phyloP scores from a whole-genome alignment of 2,329 filamentous ascomycete genomes.

The Chaetomium sp. region DNA sequence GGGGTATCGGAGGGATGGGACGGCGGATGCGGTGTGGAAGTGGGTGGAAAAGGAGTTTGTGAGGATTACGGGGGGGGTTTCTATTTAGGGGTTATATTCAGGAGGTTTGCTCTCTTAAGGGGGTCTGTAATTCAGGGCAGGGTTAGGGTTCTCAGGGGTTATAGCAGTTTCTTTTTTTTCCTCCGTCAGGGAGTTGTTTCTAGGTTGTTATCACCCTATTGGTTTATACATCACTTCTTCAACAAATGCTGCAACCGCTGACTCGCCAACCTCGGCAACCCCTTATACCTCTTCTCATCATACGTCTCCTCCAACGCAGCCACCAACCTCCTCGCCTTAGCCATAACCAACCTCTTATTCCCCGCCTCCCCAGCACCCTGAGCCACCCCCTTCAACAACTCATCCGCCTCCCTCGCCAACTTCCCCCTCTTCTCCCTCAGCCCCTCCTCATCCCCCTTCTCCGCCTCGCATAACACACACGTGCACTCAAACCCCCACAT shows the following conservation, averaged over 20 bases:
- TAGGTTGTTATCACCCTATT: too few relatives aligned
- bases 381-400: background rate
- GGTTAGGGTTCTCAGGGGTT: too few relatives aligned
- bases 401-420: background rate
- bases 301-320: constrained; percentile 7
- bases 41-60: constrained; percentile 4
- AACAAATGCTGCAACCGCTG: constrained; percentile 1
- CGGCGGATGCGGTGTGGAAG: constrained; percentile 5
- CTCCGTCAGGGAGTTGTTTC: too few relatives aligned
- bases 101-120: too few relatives aligned
- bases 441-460: background rate
- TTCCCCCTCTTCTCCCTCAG: background rate
- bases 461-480: constrained; percentile 3
- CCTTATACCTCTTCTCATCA: constrained; percentile 5
- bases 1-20: background rate
- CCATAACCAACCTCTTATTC: background rate
- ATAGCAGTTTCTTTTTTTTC: too few relatives aligned
- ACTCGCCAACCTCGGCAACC: constrained; percentile 1
- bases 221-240: too few relatives aligned
- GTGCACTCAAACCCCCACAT: constrained; percentile 7
- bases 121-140: too few relatives aligned
- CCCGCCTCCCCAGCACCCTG: too few relatives aligned
- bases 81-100: too few relatives aligned
- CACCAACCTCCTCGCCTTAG: background rate
- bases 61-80: background rate